phyloP scores from a whole-genome alignment of 208 protist genomes.

The Crithidia bombi region DNA sequence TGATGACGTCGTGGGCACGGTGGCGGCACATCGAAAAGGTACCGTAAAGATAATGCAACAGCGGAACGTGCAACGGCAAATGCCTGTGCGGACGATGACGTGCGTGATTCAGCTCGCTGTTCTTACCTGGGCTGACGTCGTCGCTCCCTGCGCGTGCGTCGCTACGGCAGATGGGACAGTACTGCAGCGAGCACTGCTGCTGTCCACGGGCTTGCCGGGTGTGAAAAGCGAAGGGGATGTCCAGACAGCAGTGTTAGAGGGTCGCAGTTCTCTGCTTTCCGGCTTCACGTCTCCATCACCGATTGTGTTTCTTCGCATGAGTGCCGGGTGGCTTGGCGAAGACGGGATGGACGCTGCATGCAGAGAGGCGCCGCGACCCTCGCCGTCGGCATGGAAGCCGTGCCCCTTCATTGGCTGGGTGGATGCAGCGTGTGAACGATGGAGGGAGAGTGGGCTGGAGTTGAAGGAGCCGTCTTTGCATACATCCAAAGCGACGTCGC shows the following conservation, averaged over 20 bases:
- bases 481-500: not conserved
- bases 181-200: not conserved
- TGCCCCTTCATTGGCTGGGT: not conserved
- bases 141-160: not conserved
- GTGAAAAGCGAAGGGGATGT: not conserved
- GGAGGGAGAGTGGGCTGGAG: not conserved
- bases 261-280: not conserved
- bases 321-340: not conserved
- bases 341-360: not conserved
- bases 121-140: not conserved
- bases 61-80: not conserved
- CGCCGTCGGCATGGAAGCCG: not conserved
- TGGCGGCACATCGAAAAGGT: no score
- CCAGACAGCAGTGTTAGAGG: not conserved
- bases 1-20: no score
- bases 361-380: not conserved
- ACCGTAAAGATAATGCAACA: no score
- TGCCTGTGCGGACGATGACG: not conserved
- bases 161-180: not conserved
- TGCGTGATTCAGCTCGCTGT: conserved; percentile 16
- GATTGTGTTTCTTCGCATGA: not conserved
- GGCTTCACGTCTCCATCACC: not conserved
- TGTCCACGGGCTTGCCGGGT: not conserved
- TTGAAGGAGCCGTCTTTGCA: not conserved
- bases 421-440: not conserved